These are phyloP conservation scores for Arabidopsis hybrid DNA, from an alignment of 441 rosid genomes.

Conservation along the genomic window DNA sequence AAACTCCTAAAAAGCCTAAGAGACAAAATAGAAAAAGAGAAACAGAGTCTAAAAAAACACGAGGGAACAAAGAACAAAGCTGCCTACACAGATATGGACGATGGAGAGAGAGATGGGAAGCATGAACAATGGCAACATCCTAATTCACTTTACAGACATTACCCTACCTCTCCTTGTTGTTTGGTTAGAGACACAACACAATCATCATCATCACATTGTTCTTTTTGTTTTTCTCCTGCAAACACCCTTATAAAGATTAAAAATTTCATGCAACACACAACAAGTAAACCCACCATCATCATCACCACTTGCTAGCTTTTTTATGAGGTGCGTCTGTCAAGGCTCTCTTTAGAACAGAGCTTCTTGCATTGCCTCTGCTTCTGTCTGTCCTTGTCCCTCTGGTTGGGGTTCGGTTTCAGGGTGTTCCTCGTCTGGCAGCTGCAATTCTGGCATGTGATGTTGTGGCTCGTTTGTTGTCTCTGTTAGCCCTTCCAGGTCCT, in stretches of 20 bases:
- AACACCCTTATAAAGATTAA: constrained; percentile 31
- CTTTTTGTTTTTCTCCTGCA: constrained; percentile 27
- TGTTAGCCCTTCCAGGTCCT: constrained; percentile 71
- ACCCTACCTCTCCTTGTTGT: constrained; percentile 43
- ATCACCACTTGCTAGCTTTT: constrained; percentile 17
- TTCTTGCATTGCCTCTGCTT: constrained; percentile 50
- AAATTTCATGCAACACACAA: constrained; percentile 26
- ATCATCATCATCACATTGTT: constrained; percentile 31
- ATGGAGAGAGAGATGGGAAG: constrained; percentile 2
- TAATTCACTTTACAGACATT: constrained; percentile 44
- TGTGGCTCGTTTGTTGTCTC: constrained; percentile 49
- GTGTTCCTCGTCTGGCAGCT: constrained; percentile 24
- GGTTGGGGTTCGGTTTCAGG: background rate
- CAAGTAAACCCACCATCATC: constrained; percentile 36
- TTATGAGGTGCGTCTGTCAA: background rate
- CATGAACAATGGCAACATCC: constrained; percentile 45
- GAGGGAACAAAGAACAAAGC: constrained; percentile 18
- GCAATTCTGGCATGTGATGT: constrained; percentile 46
- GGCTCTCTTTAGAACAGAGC: constrained; percentile 39
- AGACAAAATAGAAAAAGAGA: constrained; percentile 15
- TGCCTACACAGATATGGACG: constrained; percentile 35
- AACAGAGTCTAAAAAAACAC: constrained; percentile 29
- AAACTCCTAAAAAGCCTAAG: constrained; percentile 17
- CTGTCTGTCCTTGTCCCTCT: constrained; percentile 39
- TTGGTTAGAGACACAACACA: constrained; percentile 39